Base-by-base conservation (phyloP, 805 yeast species). In the Candida sphagnicola region DNA sequence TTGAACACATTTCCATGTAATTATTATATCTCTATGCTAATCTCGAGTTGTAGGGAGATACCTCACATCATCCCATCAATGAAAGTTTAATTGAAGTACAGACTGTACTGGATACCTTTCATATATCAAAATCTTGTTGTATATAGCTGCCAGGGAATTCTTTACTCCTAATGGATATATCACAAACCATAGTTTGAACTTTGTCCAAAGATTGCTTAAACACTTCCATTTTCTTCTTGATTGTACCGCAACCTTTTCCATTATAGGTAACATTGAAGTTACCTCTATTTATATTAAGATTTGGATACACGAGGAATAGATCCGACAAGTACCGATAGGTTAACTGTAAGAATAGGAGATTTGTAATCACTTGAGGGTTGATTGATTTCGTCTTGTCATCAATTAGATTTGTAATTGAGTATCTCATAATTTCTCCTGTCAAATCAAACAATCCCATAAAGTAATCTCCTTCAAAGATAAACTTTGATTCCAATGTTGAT, bases 341-440 rank as follows among this genome's bases (percentile, higher is more conserved):
- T 16, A 34, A 31, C 30, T 53, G 49, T 49, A 54, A 41, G 23
- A 50, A 50, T 24, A 39, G 36, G 18, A 52, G 43, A 21, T 51
- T 44, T 21, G 28, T 21, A 33, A 46, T 32, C 4, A 40, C 40
- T 8, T 40, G 40, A 12, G 36, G 35, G 33, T 39, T 40, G 14
- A 51, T 34, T 25, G 39, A 32, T 4, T 44, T 41, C 15, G 47
- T 44, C 12, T 39, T 13, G 23, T 40, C 32, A 38, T 43, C 41
- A 11, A 39, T 44, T 45, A 57, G 42, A 35, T 61, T 52, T n/a
- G 55, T 40, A 13, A 67, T 62, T 10, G 67, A 56, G 38, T 57
- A 61, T 21, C 70, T 42, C 72, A 67, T 67, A 11, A 67, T 52
- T 38, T 67, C 73, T 1, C 73, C 73, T 0, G 72, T 64, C 34